Conservation (phyloP, 257 asterid genomes). For the Linderniella brevidens region DNA sequence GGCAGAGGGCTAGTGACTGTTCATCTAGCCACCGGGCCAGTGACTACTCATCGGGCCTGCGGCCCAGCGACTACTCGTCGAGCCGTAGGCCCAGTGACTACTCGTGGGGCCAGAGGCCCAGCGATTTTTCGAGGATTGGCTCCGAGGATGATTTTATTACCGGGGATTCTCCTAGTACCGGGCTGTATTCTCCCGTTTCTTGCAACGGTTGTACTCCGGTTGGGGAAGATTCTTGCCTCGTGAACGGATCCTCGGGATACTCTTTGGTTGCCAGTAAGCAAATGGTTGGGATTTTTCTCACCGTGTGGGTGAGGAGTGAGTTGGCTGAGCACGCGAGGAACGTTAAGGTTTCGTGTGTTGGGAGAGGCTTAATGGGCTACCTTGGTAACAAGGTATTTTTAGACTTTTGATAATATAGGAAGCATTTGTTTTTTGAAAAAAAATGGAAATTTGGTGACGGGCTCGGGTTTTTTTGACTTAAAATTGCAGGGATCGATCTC, state of each 20-base stretch:
- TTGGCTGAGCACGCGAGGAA: constrained; percentile 33
- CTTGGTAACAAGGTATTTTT: constrained; percentile 69
- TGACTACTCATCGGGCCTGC: constrained; percentile 13
- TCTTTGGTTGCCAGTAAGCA: constrained; percentile 47
- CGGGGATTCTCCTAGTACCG: constrained; percentile 50
- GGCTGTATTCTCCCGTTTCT: constrained; percentile 28
- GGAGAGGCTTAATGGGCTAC: constrained; percentile 61
- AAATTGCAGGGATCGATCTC: constrained; percentile 51
- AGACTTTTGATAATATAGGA: background rate
- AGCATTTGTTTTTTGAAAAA: background rate
- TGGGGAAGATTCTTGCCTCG: constrained; percentile 18
- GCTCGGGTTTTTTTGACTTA: background rate
- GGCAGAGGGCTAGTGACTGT: constrained; percentile 21
- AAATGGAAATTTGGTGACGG: background rate
- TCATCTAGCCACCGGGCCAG: constrained; percentile 4
- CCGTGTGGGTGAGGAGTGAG: constrained; percentile 47
- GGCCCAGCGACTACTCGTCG: constrained; percentile 40
- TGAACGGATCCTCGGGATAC: constrained; percentile 27
- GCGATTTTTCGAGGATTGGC: constrained; percentile 51
- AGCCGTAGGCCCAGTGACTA: constrained; percentile 38
- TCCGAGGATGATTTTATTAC: constrained; percentile 45
- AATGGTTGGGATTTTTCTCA: constrained; percentile 58
- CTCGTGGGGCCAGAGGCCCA: constrained; percentile 39
- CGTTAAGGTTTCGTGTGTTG: constrained; percentile 52
- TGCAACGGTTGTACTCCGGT: constrained; percentile 20